phyloP scores from a whole-genome alignment of 2,329 filamentous ascomycete genomes.

The Calonectria montana region DNA sequence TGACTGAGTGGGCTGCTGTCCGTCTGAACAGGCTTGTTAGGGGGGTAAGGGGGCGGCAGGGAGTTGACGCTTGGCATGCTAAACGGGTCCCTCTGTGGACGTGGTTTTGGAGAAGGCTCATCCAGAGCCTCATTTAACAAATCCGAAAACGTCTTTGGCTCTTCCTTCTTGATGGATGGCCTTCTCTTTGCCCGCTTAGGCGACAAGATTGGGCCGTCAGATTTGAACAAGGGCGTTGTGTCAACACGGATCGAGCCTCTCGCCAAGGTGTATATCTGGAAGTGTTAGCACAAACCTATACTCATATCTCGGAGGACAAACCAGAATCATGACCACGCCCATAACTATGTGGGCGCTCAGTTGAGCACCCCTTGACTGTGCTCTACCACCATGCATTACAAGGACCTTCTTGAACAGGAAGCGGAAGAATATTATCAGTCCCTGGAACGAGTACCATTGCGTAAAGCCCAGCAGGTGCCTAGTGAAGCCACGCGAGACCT shows the following conservation, averaged over 20 bases:
- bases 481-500: slow-evolving; percentile 69
- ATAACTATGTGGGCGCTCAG: slow-evolving; percentile 67
- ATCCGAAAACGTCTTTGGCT: slow-evolving; percentile 58
- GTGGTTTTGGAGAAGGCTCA: slow-evolving; percentile 25
- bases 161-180: slow-evolving; percentile 40
- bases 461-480: slow-evolving; percentile 69
- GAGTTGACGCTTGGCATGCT: slow-evolving; percentile 30
- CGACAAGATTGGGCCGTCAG: slow-evolving; percentile 36
- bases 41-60: slow-evolving; percentile 31
- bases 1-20: slow-evolving; percentile 16
- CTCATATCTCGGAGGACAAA: slow-evolving; percentile 50
- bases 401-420: slow-evolving; percentile 58
- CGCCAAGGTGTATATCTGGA: slow-evolving; percentile 58
- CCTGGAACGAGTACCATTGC: slow-evolving; percentile 75
- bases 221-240: slow-evolving; percentile 64
- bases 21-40: slow-evolving; percentile 24
- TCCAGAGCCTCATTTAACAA: slow-evolving; percentile 49
- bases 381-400: slow-evolving; percentile 52
- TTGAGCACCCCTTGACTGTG: slow-evolving; percentile 53
- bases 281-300: slow-evolving; percentile 34
- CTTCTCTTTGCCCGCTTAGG: slow-evolving; percentile 37
- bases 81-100: slow-evolving; percentile 26
- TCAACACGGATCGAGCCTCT: slow-evolving; percentile 65
- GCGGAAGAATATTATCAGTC: slow-evolving; percentile 67
- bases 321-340: slow-evolving; percentile 62